phyloP scores from a whole-genome alignment of 345 rosid genomes.

The Arabidopsis thaliana region DNA sequence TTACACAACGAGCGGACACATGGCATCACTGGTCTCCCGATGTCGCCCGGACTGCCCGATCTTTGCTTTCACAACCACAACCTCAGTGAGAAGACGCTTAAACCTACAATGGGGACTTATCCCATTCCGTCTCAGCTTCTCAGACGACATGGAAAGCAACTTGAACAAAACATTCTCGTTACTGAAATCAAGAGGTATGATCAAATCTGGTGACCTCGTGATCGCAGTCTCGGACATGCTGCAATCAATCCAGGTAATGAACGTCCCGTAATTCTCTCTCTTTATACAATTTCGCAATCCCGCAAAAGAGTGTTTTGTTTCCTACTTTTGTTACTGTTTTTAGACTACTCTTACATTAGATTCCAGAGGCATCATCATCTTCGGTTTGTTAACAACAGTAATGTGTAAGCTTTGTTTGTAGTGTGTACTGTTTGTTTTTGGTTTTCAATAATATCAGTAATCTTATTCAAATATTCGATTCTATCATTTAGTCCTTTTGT shows the following conservation, averaged over 20 bases:
- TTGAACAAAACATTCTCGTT: conserved; percentile 88
- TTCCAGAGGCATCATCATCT: conserved; percentile 14
- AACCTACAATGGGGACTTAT: conserved; percentile 98
- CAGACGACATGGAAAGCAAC: conserved; percentile 95
- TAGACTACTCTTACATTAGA: conserved; percentile 30
- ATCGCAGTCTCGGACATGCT: conserved; percentile 95
- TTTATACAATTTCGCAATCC: neutral
- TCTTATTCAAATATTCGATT: neutral
- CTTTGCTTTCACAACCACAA: conserved; percentile 83
- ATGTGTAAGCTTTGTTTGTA: conserved; percentile 43
- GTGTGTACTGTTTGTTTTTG: conserved; percentile 19
- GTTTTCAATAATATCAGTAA: conserved; percentile 30
- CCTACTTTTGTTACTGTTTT: conserved; percentile 21
- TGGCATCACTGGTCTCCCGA: conserved; percentile 91
- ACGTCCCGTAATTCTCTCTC: conserved; percentile 59
- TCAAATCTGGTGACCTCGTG: conserved; percentile 94
- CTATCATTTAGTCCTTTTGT: too few relatives aligned
- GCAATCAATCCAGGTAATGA: conserved; percentile 96
- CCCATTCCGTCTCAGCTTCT: conserved; percentile 93
- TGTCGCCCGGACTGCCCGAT: conserved; percentile 99
- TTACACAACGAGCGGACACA: conserved; percentile 89
- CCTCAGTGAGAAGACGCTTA: conserved; percentile 84
- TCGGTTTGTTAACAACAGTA: conserved; percentile 29
- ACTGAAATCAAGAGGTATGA: conserved; percentile 97
- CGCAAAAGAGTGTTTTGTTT: conserved; percentile 22